Evolutionary conservation across 441 rosid genomes (phyloP), one percentile per base, ranked within the genome.

Genomic region (Pelargonium australe): DNA sequence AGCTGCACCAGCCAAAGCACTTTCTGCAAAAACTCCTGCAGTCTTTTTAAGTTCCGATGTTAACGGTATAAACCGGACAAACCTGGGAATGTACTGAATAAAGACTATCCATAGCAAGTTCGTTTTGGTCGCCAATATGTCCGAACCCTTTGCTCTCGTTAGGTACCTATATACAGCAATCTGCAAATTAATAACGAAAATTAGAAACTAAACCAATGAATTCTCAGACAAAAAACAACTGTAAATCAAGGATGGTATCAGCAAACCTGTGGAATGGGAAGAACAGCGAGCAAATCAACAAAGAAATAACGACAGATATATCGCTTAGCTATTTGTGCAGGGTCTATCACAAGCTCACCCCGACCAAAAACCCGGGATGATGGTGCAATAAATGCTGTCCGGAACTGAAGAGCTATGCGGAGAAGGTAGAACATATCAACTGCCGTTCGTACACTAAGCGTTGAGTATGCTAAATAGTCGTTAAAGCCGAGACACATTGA

Each of bases 291-390:
- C 63, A 89, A 79, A 84, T 93, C 98, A 12, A 88, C 83, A 45
- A 85, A 69, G 86, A 93, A 93, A 73, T 85, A 84, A 12, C 89
- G 95, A n/a, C 76, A 67, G 67, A 93, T 66, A 61, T 93, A 93
- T 37, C 95, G 80, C 68, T 77, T 68, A 0, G 98, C 96, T 45
- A 93, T 93, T 75, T 91, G 81, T 60, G 86, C 87, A 73, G 96
- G 81, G 80, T 91, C 97, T 16, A 91, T 91, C 14, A 93, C 98
- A 67, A 93, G 97, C 78, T 93, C 98, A 67, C 98, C 98, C n/a
- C 98, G 84, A 43, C 97, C 98, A 62, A 93, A 93, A 11, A 91
- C 98, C 49, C 98, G 81, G 1, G 98, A 92, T 0, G 98, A 92
- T 17, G 98, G 98, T 19, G 98, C 98, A 69, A 91, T 85, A 71